Conservation (phyloP, 2,329 filamentous ascomycete species). For the Purpureocillium takamizusanense region DNA sequence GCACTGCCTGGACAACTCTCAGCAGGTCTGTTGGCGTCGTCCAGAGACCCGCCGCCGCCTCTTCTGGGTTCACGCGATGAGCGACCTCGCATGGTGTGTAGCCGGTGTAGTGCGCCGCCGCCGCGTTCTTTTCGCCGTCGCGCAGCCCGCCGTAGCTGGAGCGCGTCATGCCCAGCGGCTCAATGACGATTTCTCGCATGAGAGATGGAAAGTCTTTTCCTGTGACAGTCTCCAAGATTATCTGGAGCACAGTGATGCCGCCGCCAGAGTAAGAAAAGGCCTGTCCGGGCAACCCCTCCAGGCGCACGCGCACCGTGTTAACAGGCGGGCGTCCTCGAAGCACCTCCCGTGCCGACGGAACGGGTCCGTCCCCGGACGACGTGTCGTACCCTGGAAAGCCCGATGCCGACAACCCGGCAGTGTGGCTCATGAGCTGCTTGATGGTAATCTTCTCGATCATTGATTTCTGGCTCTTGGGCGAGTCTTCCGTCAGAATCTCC, state of each 20-base stretch:
- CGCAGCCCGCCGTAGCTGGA: conserved; percentile 6
- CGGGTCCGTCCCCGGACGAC: not conserved
- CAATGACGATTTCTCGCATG: conserved; percentile 7
- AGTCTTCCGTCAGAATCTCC: conserved; percentile 2
- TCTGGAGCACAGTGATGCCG: conserved; percentile 8
- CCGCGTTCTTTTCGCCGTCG: conserved; percentile 3
- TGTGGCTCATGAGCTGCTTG: conserved; percentile 10
- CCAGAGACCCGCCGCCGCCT: conserved; percentile 11
- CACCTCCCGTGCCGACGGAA: conserved; percentile 4
- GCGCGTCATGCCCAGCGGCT: conserved; percentile 7
- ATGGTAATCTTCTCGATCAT: conserved; percentile 6
- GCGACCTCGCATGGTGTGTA: not conserved
- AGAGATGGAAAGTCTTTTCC: conserved; percentile 4
- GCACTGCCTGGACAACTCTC: conserved; percentile 9
- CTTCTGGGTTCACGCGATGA: conserved; percentile 6
- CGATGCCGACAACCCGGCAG: conserved; percentile 7
- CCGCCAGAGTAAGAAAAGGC: conserved; percentile 7
- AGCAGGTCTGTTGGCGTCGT: conserved; percentile 13
- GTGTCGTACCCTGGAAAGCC: conserved; percentile 7
- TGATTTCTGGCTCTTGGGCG: not conserved
- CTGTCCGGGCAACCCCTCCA: conserved; percentile 5
- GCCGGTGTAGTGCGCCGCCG: conserved; percentile 4
- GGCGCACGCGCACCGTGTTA: conserved; percentile 5
- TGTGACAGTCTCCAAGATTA: conserved; percentile 7
- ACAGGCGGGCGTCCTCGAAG: conserved; percentile 7